These are phyloP conservation scores for Parascedosporium putredinis DNA, from an alignment of 2,329 filamentous ascomycete genomes.

Conservation along the genomic window DNA sequence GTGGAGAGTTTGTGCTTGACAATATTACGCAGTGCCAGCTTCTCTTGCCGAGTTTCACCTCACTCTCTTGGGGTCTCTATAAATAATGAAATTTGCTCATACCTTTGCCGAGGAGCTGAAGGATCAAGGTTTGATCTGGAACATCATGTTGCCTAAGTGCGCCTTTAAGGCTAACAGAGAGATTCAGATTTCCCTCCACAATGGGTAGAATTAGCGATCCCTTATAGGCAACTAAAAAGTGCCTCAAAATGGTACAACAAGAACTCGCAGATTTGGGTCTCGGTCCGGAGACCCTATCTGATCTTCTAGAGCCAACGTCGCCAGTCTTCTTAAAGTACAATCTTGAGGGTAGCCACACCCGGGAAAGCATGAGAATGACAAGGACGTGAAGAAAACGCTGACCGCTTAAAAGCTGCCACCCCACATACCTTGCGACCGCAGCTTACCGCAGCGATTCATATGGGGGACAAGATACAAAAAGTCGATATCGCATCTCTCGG, in stretches of 20 bases:
- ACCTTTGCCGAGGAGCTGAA: conserved; percentile 61
- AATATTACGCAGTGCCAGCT: no score
- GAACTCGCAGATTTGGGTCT: conserved; percentile 65
- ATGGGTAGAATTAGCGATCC: conserved; percentile 66
- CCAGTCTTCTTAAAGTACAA: conserved; percentile 42
- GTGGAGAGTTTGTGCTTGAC: no score
- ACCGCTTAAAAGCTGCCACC: conserved; percentile 22
- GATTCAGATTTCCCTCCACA: conserved; percentile 56
- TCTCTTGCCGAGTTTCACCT: no score
- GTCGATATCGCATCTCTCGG: conserved; percentile 58
- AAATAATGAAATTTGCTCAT: conserved; percentile 77
- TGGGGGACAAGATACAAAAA: conserved; percentile 13
- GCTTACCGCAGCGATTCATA: conserved; percentile 57
- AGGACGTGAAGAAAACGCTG: no score
- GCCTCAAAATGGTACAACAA: conserved; percentile 66
- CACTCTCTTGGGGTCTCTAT: no score
- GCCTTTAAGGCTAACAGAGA: not conserved
- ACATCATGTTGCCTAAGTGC: not conserved
- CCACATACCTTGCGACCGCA: conserved; percentile 50
- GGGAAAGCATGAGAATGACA: not conserved
- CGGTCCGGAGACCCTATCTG: conserved; percentile 57
- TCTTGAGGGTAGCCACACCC: conserved; percentile 32
- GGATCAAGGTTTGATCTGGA: conserved; percentile 37
- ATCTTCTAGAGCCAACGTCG: conserved; percentile 45
- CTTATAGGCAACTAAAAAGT: conserved; percentile 83